A percentile compares a stretch with the other conserved stretches of the same genome.
Evolutionary conservation across 495 filamentous ascomycete genomes (phyloP).

Genomic region (Aspergillus sparsus): DNA sequence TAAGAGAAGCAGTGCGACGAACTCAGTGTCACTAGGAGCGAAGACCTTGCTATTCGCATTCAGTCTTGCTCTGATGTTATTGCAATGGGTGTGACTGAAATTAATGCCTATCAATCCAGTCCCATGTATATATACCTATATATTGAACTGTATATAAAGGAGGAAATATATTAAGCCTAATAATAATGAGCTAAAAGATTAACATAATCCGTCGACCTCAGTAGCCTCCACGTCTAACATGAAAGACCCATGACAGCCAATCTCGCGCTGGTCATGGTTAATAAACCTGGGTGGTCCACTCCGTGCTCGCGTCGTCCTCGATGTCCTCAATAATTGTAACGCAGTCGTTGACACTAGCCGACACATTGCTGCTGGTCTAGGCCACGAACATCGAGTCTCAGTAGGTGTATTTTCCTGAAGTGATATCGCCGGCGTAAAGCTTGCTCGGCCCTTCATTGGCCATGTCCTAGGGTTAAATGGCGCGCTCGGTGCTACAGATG

Average conservation of each 20-base stretch:
- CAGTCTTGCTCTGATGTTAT: no score
- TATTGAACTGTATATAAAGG: no score
- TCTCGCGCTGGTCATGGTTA: slow-evolving; percentile 3
- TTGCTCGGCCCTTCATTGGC: no score
- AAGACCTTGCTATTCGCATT: no score
- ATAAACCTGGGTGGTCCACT: slow-evolving; percentile 9
- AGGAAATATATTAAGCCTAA: no score
- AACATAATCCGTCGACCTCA: slow-evolving; percentile 3
- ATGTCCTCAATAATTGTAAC: slow-evolving; percentile 41
- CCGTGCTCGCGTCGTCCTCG: slow-evolving; percentile 18
- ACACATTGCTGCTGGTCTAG: slow-evolving; percentile 29
- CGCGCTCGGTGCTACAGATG: slow-evolving; percentile 28
- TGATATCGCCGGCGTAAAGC: no score
- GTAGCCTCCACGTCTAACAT: slow-evolving; percentile 6
- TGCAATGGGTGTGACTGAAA: no score
- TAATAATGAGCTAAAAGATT: background rate
- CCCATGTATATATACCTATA: no score
- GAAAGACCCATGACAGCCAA: slow-evolving; percentile 17
- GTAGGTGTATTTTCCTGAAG: slow-evolving; percentile 25
- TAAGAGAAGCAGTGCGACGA: no score
- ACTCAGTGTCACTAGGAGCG: no score
- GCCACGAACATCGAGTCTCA: slow-evolving; percentile 29
- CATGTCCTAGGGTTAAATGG: slow-evolving; percentile 32
- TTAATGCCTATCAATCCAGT: no score
- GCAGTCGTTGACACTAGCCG: slow-evolving; percentile 30